Evolutionary conservation across 345 rosid genomes (phyloP).

Genomic region (Cardamine chenopodiifolia): DNA sequence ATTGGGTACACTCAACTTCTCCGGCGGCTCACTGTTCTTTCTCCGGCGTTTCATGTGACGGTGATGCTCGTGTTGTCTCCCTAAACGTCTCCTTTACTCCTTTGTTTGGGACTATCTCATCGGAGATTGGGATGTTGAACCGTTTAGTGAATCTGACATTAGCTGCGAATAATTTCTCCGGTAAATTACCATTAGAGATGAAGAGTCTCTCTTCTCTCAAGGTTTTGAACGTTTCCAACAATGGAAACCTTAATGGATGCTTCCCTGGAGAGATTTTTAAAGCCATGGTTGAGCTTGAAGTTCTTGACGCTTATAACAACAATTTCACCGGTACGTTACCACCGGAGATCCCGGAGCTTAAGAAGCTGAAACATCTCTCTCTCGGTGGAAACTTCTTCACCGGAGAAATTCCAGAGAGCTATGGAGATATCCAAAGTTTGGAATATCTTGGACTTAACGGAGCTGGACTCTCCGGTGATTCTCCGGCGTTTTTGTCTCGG

Average conservation of each 20-base stretch:
- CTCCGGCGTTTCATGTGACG: slow-evolving; percentile 78
- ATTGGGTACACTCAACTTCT: slow-evolving; percentile 61
- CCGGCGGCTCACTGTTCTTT: slow-evolving; percentile 70
- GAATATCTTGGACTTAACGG: slow-evolving; percentile 72
- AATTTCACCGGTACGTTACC: slow-evolving; percentile 67
- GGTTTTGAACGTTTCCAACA: slow-evolving; percentile 68
- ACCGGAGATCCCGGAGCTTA: slow-evolving; percentile 48
- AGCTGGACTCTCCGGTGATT: slow-evolving; percentile 51
- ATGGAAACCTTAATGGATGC: slow-evolving; percentile 45
- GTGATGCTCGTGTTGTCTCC: slow-evolving; percentile 56
- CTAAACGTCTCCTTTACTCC: slow-evolving; percentile 55
- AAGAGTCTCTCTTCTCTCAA: slow-evolving; percentile 59
- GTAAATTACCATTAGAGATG: slow-evolving; percentile 59
- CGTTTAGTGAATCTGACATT: slow-evolving; percentile 69
- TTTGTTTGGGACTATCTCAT: slow-evolving; percentile 64
- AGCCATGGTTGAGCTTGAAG: slow-evolving; percentile 61
- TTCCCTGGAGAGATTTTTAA: slow-evolving; percentile 63
- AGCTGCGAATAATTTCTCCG: slow-evolving; percentile 54
- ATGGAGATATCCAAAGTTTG: slow-evolving; percentile 65
- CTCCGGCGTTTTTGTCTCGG: slow-evolving; percentile 62
- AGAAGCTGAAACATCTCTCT: slow-evolving; percentile 57
- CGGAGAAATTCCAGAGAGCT: slow-evolving; percentile 74
- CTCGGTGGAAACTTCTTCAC: slow-evolving; percentile 79
- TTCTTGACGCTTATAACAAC: slow-evolving; percentile 70
- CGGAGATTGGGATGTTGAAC: slow-evolving; percentile 63